A percentile compares a stretch with the other conserved stretches of the same genome.
phyloP scores from a whole-genome alignment of 805 yeast genomes.

The Yarrowia osloensis region DNA sequence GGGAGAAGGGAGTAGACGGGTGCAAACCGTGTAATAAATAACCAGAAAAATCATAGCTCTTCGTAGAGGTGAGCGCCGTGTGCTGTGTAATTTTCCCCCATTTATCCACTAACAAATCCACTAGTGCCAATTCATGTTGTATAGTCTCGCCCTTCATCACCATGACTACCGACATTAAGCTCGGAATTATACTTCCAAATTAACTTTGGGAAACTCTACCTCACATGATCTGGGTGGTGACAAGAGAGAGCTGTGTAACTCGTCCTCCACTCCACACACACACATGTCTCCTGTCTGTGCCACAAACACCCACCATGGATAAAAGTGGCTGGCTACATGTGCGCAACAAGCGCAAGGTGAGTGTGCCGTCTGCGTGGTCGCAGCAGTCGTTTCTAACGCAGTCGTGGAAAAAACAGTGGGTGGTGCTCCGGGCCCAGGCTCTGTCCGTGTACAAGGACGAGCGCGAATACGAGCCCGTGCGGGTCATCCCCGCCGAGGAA shows the following conservation, averaged over 20 bases:
- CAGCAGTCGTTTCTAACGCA: conserved; percentile 11
- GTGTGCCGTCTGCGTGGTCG: conserved; percentile 3
- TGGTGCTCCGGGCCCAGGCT: conserved; percentile 42
- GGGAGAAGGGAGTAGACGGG: no score
- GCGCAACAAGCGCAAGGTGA: conserved; percentile 27
- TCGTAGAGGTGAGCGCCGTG: no score
- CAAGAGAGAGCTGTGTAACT: no score
- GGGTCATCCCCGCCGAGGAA: conserved; percentile 37
- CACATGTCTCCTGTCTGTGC: background rate
- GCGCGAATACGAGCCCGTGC: conserved; percentile 42
- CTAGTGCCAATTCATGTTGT: no score
- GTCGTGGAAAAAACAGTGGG: conserved; percentile 43
- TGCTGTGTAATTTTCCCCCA: no score
- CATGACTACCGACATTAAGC: background rate
- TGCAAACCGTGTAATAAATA: no score
- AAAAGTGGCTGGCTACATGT: conserved; percentile 23
- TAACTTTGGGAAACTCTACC: background rate
- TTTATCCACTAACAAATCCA: no score
- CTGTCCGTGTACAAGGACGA: conserved; percentile 44
- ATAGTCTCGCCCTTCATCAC: no score
- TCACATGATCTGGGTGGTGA: background rate
- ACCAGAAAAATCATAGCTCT: no score
- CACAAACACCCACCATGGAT: conserved; percentile 3
- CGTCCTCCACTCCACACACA: background rate
- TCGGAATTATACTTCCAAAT: background rate